phyloP scores from a whole-genome alignment of 345 rosid genomes.

The Moricandia moricandioides region DNA sequence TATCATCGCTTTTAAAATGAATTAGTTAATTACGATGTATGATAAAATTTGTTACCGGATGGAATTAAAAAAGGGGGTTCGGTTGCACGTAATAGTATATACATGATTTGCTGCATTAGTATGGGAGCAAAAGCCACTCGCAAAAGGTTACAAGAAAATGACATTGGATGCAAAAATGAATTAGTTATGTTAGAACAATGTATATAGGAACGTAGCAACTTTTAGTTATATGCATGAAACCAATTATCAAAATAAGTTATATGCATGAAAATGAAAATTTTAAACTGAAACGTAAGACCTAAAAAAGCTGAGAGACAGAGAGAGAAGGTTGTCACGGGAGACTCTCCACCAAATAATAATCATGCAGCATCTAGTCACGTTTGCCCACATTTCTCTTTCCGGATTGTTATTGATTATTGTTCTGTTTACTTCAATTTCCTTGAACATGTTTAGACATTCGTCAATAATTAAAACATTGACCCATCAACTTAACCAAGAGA shows the following conservation, averaged over 20 bases:
- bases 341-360: slow-evolving; percentile 19
- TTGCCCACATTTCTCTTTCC: slow-evolving; percentile 29
- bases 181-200: background rate
- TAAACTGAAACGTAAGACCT: slow-evolving; percentile 18
- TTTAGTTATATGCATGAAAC: background rate
- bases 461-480: slow-evolving; percentile 2
- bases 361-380: slow-evolving; percentile 26
- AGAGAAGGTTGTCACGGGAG: slow-evolving; percentile 30
- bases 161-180: background rate
- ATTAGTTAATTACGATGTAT: background rate
- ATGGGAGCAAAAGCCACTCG: background rate
- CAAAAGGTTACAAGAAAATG: background rate
- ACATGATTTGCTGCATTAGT: background rate
- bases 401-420: background rate
- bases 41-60: background rate
- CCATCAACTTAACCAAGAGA: background rate
- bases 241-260: background rate
- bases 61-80: background rate
- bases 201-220: background rate
- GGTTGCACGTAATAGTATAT: background rate
- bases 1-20: background rate
- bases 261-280: background rate
- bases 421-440: background rate
- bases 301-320: slow-evolving; percentile 25
- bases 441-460: slow-evolving; percentile 1